Conservation (phyloP, 768 basidiomycete species). For the Podaxis carcinomalis region DNA sequence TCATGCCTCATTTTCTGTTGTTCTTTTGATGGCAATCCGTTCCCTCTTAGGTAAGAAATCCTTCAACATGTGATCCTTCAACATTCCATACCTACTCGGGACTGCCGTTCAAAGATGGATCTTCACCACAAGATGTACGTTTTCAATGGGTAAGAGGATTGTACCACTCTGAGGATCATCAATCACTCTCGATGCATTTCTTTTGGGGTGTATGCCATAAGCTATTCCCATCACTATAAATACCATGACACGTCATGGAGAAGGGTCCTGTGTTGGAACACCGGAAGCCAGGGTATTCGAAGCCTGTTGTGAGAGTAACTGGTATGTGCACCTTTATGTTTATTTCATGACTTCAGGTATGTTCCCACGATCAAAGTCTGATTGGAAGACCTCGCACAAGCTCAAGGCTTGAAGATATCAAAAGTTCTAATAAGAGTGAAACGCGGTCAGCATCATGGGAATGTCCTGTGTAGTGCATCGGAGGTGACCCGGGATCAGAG, state of each 20-base stretch:
- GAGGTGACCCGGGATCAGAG: background rate
- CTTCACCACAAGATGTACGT: background rate
- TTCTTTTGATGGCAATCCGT: slow-evolving; percentile 6
- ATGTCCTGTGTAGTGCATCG: no score
- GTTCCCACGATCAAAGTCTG: no score
- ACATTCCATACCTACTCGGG: no score
- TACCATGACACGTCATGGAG: background rate
- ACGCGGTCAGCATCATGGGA: no score
- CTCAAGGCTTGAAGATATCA: no score
- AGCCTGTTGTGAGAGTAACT: background rate
- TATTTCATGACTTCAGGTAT: background rate
- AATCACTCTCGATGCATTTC: background rate
- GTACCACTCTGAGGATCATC: background rate
- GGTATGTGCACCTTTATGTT: background rate
- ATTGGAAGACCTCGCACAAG: no score
- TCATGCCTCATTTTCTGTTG: background rate
- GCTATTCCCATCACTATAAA: background rate
- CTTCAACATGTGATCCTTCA: background rate
- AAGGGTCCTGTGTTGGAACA: background rate
- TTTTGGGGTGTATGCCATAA: background rate
- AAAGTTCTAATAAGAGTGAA: no score
- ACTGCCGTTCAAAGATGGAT: no score
- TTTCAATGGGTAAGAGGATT: background rate
- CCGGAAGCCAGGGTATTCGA: background rate
- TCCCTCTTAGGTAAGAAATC: background rate